Conservation (phyloP, 2,329 filamentous ascomycete species). For the Diplocarpon mali region DNA sequence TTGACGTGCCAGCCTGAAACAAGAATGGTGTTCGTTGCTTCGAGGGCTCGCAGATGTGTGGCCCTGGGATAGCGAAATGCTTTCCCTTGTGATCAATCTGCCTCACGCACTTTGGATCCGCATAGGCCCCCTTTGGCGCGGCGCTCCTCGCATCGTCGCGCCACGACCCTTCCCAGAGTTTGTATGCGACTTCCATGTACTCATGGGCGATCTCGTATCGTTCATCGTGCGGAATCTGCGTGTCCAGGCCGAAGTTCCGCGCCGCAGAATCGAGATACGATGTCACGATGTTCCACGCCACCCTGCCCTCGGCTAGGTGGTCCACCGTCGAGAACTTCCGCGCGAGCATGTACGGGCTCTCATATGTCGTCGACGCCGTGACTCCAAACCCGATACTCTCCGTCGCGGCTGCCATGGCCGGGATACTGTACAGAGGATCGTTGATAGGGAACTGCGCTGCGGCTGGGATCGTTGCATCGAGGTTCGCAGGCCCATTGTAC, state of each 20-base stretch:
- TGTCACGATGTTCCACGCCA: constrained; percentile 45
- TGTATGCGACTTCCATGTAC: constrained; percentile 36
- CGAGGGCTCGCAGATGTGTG: constrained; percentile 46
- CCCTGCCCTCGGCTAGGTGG: constrained; percentile 45
- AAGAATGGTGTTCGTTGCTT: constrained; percentile 21
- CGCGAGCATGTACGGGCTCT: constrained; percentile 28
- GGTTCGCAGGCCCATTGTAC: constrained; percentile 49
- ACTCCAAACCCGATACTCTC: constrained; percentile 58
- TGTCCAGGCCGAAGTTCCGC: constrained; percentile 45
- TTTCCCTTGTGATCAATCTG: constrained; percentile 56
- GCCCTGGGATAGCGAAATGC: constrained; percentile 52
- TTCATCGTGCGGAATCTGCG: constrained; percentile 56
- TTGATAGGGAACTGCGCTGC: constrained; percentile 64
- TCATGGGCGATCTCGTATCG: constrained; percentile 53
- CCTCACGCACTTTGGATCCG: constrained; percentile 44
- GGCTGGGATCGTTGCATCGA: constrained; percentile 47
- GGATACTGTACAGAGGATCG: constrained; percentile 50
- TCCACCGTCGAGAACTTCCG: constrained; percentile 22
- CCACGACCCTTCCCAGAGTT: constrained; percentile 22
- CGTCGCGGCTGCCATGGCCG: constrained; percentile 58
- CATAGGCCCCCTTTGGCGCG: constrained; percentile 47
- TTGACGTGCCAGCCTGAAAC: constrained; percentile 58
- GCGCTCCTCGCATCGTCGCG: constrained; percentile 43
- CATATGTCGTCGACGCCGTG: constrained; percentile 57
- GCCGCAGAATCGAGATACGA: constrained; percentile 58